Conservation (phyloP, 2,329 filamentous ascomycete genomes). For the Biscogniauxia sp. region DNA sequence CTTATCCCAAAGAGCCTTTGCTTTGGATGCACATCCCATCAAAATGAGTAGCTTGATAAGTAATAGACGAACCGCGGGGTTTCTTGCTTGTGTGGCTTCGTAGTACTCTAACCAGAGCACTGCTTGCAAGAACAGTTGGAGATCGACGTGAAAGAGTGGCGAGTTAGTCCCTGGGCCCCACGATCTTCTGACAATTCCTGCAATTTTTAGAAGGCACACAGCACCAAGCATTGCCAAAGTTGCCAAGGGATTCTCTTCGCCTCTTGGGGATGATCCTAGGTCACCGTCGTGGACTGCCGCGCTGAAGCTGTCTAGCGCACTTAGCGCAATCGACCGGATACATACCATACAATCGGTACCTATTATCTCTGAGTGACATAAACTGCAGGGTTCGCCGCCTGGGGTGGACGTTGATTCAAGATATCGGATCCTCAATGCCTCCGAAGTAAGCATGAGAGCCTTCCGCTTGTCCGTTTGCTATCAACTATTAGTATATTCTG, state of each 20-base stretch:
- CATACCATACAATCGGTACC: constrained; percentile 20
- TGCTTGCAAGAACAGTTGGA: constrained; percentile 44
- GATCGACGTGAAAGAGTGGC: constrained; percentile 23
- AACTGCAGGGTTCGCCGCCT: constrained; percentile 9
- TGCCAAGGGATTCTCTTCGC: constrained; percentile 23
- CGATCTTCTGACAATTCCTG: constrained; percentile 9
- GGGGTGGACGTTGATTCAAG: constrained; percentile 15
- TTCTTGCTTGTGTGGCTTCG: constrained; percentile 41
- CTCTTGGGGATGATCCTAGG: constrained; percentile 3
- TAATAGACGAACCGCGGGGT: constrained; percentile 47
- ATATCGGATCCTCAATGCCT: constrained; percentile 18
- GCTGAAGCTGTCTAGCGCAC: constrained; percentile 22
- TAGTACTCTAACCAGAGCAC: constrained; percentile 50
- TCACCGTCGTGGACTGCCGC: constrained; percentile 14
- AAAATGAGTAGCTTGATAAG: constrained; percentile 51
- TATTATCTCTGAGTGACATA: constrained; percentile 8
- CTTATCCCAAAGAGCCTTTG: constrained; percentile 47
- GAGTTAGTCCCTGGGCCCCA: constrained; percentile 12
- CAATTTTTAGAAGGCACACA: constrained; percentile 28
- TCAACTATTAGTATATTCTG: constrained; percentile 1
- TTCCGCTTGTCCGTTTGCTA: constrained; percentile 15
- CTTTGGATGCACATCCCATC: constrained; percentile 48
- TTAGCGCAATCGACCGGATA: constrained; percentile 18
- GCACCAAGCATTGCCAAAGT: constrained; percentile 27
- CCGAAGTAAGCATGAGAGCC: constrained; percentile 9